Evolutionary conservation across 768 basidiomycete genomes (phyloP), one percentile per base, ranked within the genome.

Genomic region (Suillus americanus): DNA sequence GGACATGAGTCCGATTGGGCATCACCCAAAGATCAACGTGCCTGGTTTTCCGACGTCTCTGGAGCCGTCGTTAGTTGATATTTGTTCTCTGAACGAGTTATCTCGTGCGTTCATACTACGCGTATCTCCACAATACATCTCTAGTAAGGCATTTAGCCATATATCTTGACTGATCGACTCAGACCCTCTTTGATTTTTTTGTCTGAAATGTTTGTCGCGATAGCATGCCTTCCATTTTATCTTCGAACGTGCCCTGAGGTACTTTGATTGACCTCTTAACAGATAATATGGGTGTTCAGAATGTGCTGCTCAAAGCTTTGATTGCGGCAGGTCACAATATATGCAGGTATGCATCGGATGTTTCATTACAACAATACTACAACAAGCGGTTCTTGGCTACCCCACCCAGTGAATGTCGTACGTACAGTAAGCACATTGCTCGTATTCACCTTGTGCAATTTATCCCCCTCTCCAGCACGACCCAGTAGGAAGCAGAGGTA

Each of bases 1-100:
- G 88, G 88, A 9, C 78, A 83, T 67, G 78, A 78, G 7, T 64
- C 77, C 1, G 84, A 86, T 12, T 91, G 88, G 89, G 86, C 86
- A 8, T 84, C 85, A 0, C 83, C 86, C 0, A 82, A 82, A 62
- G 85, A 86, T 64, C 87, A 89, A 70, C 72, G 75, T 30, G 83
- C 84, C 12, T 88, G 82, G 81, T 87, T 88, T 71, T 79, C 86
- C 20, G 86, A 86, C 67, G 77, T 88, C 10, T 81, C 83, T 25
- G 84, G 83, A 1, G 80, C 76, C 1, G 74, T 85, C 62, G n/a
- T 65, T 35, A 41, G 41, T 38, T 64, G 37, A 66, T 25, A 40
- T 28, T n/a, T 54, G 18, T 33, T 43, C 18, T 13, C 16, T 43
- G 25, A 41, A 59, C 6, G 18, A 41, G 38, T 12, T 18, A 3